Evolutionary conservation across 129 eudicot species (phyloP).

Genomic region (Chrysanthemum seticuspe): DNA sequence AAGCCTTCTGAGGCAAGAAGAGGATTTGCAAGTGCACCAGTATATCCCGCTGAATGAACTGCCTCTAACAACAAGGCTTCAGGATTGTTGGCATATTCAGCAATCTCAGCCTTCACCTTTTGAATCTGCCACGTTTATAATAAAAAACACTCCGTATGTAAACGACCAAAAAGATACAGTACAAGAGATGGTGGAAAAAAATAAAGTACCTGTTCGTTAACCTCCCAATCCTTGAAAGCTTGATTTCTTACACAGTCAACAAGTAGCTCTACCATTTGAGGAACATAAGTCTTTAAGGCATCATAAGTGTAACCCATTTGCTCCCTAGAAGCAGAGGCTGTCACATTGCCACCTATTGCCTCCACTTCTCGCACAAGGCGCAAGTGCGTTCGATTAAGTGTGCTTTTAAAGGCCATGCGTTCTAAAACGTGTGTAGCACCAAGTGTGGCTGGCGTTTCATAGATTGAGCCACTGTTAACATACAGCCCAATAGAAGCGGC

Average conservation of each 20-base stretch:
- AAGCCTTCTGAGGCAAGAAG: slow-evolving; percentile 79
- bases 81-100: slow-evolving; percentile 70
- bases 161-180: not conserved
- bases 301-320: slow-evolving; percentile 79
- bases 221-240: slow-evolving; percentile 89
- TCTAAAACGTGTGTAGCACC: slow-evolving; percentile 87
- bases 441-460: slow-evolving; percentile 59
- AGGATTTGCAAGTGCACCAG: slow-evolving; percentile 69
- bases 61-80: slow-evolving; percentile 77
- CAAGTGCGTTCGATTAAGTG: slow-evolving; percentile 74
- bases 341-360: slow-evolving; percentile 84
- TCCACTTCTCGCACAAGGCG: slow-evolving; percentile 90
- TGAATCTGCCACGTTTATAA: slow-evolving; percentile 40
- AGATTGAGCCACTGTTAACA: slow-evolving; percentile 82
- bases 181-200: not conserved
- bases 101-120: slow-evolving; percentile 68
- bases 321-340: slow-evolving; percentile 79
- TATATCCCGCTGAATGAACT: slow-evolving; percentile 82
- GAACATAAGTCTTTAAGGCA: slow-evolving; percentile 76
- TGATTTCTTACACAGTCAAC: slow-evolving; percentile 85
- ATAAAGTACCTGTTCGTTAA: slow-evolving; percentile 68
- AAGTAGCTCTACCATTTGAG: slow-evolving; percentile 92
- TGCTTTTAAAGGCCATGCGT: slow-evolving; percentile 94
- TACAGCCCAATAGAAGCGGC: slow-evolving; percentile 83
- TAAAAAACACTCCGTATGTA: not conserved